Base-by-base conservation (phyloP, 345 rosid genomes). In the Boechera divaricarpa region DNA sequence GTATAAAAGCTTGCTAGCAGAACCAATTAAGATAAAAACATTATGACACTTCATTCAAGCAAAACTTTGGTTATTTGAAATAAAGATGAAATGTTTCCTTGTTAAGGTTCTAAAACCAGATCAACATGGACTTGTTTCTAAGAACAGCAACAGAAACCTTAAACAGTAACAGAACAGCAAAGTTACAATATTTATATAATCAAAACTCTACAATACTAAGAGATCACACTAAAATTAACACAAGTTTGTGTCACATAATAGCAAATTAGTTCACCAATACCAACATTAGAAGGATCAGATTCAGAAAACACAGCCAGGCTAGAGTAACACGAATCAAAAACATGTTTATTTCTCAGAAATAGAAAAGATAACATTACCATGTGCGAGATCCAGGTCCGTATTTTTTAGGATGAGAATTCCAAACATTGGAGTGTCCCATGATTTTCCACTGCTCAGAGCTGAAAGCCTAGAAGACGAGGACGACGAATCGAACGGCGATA, bases 361-460 rank as follows among this genome's bases (percentile, higher is more conserved):
- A 5, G 35, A 53, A 65, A 52, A 55, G 41, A 47, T 36, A 2
- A 39, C 12, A 56, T 29, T 76, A 77, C 81, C 81, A 77, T 2
- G 68, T 29, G 24, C 81, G 68, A 5, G 81, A 72, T 28, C 77
- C 81, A 47, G 81, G 77, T 0, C 77, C 73, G 29, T 71, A 77
- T 11, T 71, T 72, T 42, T 77, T 71, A 10, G 81, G 72, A 32
- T 77, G 81, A 9, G 72, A 71, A 12, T 64, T 77, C 81, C 77
- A 72, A 6, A 77, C 57, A 16, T 60, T 60, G 2, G 66, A 33
- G 16, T 64, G 70, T 5, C 72, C 72, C 81, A 71, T 77, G 64
- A 42, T 52, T 44, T 29, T 31, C 9, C 9, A 54, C 5, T 69
- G 4, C 35, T 26, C 32, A 18, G 11, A 31, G 28, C 56, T 3